Base-by-base conservation (phyloP, 2,329 filamentous ascomycete species). In the Xylariaceae sp. region DNA sequence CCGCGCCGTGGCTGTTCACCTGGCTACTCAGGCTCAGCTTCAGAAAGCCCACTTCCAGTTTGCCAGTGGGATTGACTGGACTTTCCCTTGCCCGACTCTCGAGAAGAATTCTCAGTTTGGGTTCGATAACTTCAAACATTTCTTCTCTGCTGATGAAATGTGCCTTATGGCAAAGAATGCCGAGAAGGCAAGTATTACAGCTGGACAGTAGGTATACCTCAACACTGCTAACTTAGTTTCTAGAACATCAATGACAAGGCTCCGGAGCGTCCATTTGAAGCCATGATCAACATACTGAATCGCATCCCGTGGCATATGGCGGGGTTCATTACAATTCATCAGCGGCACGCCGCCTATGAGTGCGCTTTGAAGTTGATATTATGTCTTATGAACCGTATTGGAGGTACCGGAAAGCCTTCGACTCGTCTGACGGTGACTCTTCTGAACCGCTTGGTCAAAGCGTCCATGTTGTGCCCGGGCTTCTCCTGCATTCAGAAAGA, bases 241-340 rank as follows among this genome's bases (percentile, higher is more conserved):
- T 11, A 26, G 22, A 26, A 26, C 22, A 26, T 26, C 22, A 26
- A 26, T 11, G 22, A 26, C 6, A 26, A 26, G 22, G 22, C 22
- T 50, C 78, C 79, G 0, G 79, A 85, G 61, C 74, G 81, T 12
- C 75, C 79, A 2, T 84, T 76, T 42, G 81, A 85, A 63, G 80
- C 73, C 55, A 66, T 85, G 53, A 81, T 85, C 51, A 81, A 77
- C 56, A 83, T 76, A 1, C 56, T 81, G 29, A 73, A 71, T 45
- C 79, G 84, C 65, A 71, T 81, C 33, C 81, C 81, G 0, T 85
- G 81, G 81, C 70, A 76, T 44, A 68, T 71, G 57, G 68, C 78
- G 1, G 61, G 76, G 3, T 51, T 67, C 39, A 77, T 84, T 63
- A 83, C 76, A 7, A 64, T 83, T 35, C 63, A 67, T 41, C 73